Evolutionary conservation across 1,284 basidiomycete species (phyloP).

Genomic region (Cryptococcus hybrid): DNA sequence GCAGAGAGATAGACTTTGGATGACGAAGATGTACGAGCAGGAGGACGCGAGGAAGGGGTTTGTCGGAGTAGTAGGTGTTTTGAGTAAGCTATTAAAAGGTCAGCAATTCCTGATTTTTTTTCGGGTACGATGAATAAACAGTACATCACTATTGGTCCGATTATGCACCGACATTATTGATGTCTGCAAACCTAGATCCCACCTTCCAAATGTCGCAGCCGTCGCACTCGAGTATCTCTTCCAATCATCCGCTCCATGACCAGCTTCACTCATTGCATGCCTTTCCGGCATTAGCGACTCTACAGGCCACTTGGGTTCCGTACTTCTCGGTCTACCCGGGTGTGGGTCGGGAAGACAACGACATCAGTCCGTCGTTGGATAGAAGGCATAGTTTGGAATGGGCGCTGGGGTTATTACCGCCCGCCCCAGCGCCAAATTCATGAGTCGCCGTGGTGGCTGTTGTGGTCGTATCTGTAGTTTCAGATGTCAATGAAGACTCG

Average conservation of each 20-base stretch:
- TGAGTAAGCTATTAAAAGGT: background rate
- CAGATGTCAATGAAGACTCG: slow-evolving; percentile 28
- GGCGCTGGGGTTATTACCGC: background rate
- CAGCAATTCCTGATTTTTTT: background rate
- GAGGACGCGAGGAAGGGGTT: background rate
- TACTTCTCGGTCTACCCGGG: slow-evolving; percentile 10
- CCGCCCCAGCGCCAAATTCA: slow-evolving; percentile 9
- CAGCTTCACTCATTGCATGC: slow-evolving; percentile 19
- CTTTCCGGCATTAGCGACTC: slow-evolving; percentile 6
- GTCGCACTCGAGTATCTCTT: slow-evolving; percentile 28
- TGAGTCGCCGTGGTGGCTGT: slow-evolving; percentile 28
- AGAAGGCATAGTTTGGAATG: slow-evolving; percentile 16
- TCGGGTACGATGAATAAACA: too few species aligned
- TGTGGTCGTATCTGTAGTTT: slow-evolving; percentile 28
- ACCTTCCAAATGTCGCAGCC: slow-evolving; percentile 33
- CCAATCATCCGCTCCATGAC: slow-evolving; percentile 15
- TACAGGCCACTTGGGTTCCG: slow-evolving; percentile 4
- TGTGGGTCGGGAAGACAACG: slow-evolving; percentile 8
- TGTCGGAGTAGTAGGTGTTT: slow-evolving; percentile 3
- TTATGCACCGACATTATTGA: background rate
- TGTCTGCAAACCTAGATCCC: slow-evolving; percentile 14
- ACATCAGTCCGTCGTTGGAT: slow-evolving; percentile 2
- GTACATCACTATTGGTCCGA: background rate
- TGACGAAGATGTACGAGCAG: slow-evolving; percentile 13
- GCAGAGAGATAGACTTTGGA: slow-evolving; percentile 28